A percentile compares a stretch with the other conserved stretches of the same genome.
Conservation (phyloP, 2,329 filamentous ascomycete species). For the Nemania bipapillata region DNA sequence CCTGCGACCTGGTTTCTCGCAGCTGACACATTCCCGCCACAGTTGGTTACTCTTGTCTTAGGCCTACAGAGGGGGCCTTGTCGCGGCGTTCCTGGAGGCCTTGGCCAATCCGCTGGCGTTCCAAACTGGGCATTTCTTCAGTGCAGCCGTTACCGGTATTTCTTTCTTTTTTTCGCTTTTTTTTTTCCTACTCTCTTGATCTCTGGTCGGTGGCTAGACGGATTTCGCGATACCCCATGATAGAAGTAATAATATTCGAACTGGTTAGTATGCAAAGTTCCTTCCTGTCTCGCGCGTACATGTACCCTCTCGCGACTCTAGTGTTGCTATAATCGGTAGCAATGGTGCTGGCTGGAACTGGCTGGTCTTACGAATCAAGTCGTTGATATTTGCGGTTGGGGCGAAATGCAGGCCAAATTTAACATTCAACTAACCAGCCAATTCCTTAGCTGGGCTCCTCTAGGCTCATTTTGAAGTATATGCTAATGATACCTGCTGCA, state of each 20-base stretch:
- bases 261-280: slow-evolving; percentile 47
- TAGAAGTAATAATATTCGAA: slow-evolving; percentile 50
- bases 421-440: not conserved
- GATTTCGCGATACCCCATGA: slow-evolving; percentile 52
- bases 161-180: slow-evolving; percentile 39
- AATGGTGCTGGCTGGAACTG: slow-evolving; percentile 4
- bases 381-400: slow-evolving; percentile 1
- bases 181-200: slow-evolving; percentile 43
- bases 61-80: slow-evolving; percentile 35
- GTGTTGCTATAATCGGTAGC: slow-evolving; percentile 10
- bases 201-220: slow-evolving; percentile 47
- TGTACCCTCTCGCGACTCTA: not conserved
- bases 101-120: slow-evolving; percentile 39
- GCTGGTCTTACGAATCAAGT: slow-evolving; percentile 14
- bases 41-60: slow-evolving; percentile 33
- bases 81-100: slow-evolving; percentile 42
- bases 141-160: slow-evolving; percentile 41
- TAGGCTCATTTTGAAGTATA: not conserved
- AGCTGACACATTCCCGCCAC: slow-evolving; percentile 36
- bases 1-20: slow-evolving; percentile 36
- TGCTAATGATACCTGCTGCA: slow-evolving; percentile 18
- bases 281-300: not conserved
- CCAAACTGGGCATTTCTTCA: slow-evolving; percentile 41
- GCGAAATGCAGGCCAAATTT: slow-evolving; percentile 6
- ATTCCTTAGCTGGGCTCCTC: not conserved